Evolutionary conservation across 78 protist genomes (phyloP).

Genomic region (slime mould (Dictyostelium discoideum)): DNA sequence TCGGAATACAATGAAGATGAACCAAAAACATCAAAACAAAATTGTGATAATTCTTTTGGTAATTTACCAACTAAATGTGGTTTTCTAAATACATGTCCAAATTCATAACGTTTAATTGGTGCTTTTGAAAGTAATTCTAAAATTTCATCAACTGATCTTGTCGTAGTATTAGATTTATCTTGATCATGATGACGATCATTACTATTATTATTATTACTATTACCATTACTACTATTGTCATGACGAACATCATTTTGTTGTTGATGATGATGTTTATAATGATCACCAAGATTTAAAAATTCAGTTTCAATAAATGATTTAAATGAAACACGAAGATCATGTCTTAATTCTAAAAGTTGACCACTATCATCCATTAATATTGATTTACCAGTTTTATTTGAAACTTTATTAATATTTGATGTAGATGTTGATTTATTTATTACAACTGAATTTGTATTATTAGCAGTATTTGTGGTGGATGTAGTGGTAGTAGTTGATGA

Average conservation of each 20-base stretch:
- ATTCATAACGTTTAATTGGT: constrained; percentile 59
- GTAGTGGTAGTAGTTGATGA: neutral
- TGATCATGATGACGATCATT: neutral
- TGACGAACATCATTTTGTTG: neutral
- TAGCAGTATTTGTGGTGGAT: neutral
- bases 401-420: neutral
- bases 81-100: constrained; percentile 37
- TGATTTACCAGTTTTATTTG: constrained; percentile 18
- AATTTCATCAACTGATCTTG: constrained; percentile 18
- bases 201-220: too few species aligned
- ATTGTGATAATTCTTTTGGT: constrained; percentile 68
- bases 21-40: constrained; percentile 68
- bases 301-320: constrained; percentile 7
- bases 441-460: neutral
- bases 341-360: constrained; percentile 54
- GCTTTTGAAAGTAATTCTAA: constrained; percentile 15
- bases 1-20: constrained; percentile 16
- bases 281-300: constrained; percentile 17
- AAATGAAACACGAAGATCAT: constrained; percentile 43
- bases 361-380: constrained; percentile 71
- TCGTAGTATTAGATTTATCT: neutral
- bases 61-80: constrained; percentile 55
- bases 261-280: constrained; percentile 6
- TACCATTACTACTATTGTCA: too few species aligned
- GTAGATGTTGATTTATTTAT: neutral